Base-by-base conservation (phyloP, 2,329 filamentous ascomycete species). In the Neopestalotiopsis rosae region DNA sequence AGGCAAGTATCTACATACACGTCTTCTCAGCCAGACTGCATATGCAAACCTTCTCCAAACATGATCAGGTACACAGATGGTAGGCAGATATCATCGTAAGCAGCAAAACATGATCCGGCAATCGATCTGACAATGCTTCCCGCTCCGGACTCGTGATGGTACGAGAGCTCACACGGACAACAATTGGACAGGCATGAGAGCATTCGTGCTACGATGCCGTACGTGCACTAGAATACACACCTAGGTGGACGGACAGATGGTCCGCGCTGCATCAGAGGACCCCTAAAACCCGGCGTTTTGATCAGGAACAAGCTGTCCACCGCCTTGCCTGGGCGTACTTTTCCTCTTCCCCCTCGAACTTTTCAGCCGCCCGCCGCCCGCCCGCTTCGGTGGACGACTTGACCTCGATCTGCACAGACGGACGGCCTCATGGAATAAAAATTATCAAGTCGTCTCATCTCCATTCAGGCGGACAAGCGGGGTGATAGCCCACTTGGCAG, bases 381-480 rank as follows among this genome's bases (percentile, higher is more conserved):
- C 24, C 24, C 24, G 24, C 24, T 28, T 58, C n/a, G 20, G 20
- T 20, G 24, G 20, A 24, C 24, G 24, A 12, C 30, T 30, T 13
- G 57, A 30, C 30, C 34, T 59, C 24, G 57, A 59, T 59, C 57
- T 28, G 57, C 57, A 28, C 3, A 59, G 57, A 34, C 24, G 7
- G 13, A 59, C 57, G 57, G 57, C 57, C 57, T 59, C 9, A 59
- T 59, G 20, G 7, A 52, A 17, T 5, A 20, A 52, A 52, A 52
- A 59, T 20, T 24, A 4, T 14, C 28, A 30, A 30, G 24, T 59
- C 57, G 45, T 59, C 57, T 59, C 57, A 59, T 59, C 57, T 59
- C 57, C 30, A 59, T 59, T 59, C 57, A 17, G 57, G 34, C 30
- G 57, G 57, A 59, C 57, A 59, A 30, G 57, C 57, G 57, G 57